A percentile compares a stretch with the other conserved stretches of the same genome.
Conservation (phyloP, 176 grass and related monocot species). For the Avena atlantica region DNA sequence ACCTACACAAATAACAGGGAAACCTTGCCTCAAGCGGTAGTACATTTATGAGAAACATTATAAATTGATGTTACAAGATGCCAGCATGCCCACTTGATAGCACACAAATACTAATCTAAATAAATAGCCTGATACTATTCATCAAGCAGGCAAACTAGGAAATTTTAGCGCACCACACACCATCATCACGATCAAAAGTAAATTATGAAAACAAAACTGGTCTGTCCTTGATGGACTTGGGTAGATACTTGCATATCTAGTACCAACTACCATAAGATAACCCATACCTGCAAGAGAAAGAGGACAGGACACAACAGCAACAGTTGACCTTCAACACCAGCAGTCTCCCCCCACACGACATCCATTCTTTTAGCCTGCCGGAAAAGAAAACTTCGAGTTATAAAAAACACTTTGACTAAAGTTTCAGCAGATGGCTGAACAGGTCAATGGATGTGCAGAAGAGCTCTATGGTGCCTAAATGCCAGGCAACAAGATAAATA, state of each 20-base stretch:
- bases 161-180: background rate
- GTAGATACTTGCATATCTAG: conserved; percentile 17
- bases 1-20: conserved; percentile 51
- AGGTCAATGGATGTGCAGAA: conserved; percentile 26
- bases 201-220: background rate
- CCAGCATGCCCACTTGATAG: conserved; percentile 8
- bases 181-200: background rate
- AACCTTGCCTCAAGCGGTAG: background rate
- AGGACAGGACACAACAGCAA: conserved; percentile 83
- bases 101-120: background rate
- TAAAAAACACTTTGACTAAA: background rate
- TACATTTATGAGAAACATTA: conserved; percentile 7
- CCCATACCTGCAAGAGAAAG: conserved; percentile 88
- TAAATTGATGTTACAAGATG: background rate
- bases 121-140: conserved; percentile 8
- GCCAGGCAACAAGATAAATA: background rate
- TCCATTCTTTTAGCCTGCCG: conserved; percentile 96
- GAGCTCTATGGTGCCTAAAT: conserved; percentile 34
- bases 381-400: conserved; percentile 24
- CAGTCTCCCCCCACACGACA: conserved; percentile 98
- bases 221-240: conserved; percentile 19
- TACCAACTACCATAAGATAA: conserved; percentile 17
- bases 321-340: conserved; percentile 99
- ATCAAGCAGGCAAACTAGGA: background rate
- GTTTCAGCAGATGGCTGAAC: conserved; percentile 1